These are phyloP conservation scores for Exutisphaerella laricina DNA, from an alignment of 2,329 filamentous ascomycete genomes.

Conservation along the genomic window DNA sequence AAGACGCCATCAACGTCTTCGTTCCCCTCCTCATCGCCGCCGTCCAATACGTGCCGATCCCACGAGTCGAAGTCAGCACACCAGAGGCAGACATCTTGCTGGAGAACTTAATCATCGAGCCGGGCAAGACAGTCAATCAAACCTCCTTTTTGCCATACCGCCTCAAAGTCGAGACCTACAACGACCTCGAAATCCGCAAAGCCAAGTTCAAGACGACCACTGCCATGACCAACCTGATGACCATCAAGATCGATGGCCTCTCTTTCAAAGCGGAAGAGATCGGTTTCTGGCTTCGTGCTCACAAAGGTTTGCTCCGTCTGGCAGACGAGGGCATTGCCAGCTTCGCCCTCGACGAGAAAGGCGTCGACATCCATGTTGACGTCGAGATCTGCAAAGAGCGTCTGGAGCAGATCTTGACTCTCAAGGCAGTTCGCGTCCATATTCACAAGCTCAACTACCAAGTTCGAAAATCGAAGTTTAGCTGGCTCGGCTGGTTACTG, in stretches of 20 bases:
- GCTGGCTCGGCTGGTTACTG: constrained; percentile 72
- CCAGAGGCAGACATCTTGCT: constrained; percentile 79
- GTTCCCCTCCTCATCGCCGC: constrained; percentile 69
- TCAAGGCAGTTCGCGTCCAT: constrained; percentile 69
- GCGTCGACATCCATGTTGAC: constrained; percentile 80
- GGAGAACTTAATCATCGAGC: constrained; percentile 86
- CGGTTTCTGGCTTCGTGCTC: constrained; percentile 81
- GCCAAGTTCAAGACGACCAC: constrained; percentile 67
- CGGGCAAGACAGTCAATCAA: constrained; percentile 74
- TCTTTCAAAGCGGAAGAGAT: constrained; percentile 80
- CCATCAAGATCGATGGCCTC: constrained; percentile 73
- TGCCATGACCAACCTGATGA: constrained; percentile 59
- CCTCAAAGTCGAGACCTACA: constrained; percentile 74
- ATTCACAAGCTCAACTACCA: constrained; percentile 84
- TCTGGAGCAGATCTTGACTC: constrained; percentile 73
- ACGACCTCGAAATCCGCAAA: constrained; percentile 80
- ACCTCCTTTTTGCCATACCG: constrained; percentile 86
- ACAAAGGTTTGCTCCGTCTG: constrained; percentile 67
- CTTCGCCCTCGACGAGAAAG: constrained; percentile 78
- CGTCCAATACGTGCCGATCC: constrained; percentile 84
- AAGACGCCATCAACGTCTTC: constrained; percentile 74
- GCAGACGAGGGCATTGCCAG: constrained; percentile 79
- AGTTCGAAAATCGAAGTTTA: constrained; percentile 68
- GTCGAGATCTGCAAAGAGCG: constrained; percentile 73
- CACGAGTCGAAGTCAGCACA: constrained; percentile 78